phyloP scores from a whole-genome alignment of 495 filamentous ascomycete genomes.

The Talaromyces wortmannii region DNA sequence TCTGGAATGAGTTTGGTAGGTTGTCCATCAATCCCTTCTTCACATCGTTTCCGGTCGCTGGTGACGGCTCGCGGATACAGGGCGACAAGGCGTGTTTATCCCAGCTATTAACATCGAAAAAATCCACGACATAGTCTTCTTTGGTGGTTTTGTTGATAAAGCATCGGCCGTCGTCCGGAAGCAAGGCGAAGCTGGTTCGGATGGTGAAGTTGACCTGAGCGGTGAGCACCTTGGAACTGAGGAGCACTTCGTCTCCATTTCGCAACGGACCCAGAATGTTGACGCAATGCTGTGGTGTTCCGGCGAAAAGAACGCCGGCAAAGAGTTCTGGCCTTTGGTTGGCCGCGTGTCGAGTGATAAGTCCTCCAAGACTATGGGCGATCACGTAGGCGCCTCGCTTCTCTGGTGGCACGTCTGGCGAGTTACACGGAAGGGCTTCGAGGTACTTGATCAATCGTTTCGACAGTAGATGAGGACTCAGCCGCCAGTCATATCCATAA shows the following conservation, averaged over 20 bases:
- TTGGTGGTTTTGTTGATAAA: conserved; percentile 80
- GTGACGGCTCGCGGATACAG: conserved; percentile 59
- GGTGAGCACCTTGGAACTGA: conserved; percentile 86
- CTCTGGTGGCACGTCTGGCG: conserved; percentile 32
- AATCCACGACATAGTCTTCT: conserved; percentile 77
- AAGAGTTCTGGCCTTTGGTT: conserved; percentile 86
- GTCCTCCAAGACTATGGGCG: conserved; percentile 82
- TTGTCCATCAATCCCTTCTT: conserved; percentile 34
- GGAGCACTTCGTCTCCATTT: conserved; percentile 83
- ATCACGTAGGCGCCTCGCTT: conserved; percentile 72
- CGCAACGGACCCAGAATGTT: conserved; percentile 88
- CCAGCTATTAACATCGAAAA: conserved; percentile 78
- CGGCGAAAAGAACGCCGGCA: conserved; percentile 79
- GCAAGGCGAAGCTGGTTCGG: conserved; percentile 74
- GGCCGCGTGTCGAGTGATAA: conserved; percentile 85
- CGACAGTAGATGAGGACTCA: conserved; percentile 75
- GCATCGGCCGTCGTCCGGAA: conserved; percentile 83
- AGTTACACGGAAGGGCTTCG: conserved; percentile 68
- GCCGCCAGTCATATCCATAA: conserved; percentile 94
- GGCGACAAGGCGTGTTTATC: conserved; percentile 72
- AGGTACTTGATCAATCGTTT: conserved; percentile 63
- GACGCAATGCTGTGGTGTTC: conserved; percentile 76
- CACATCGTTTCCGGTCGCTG: conserved; percentile 13
- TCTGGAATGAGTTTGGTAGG: conserved; percentile 22
- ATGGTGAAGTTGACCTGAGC: conserved; percentile 94